Base-by-base conservation (phyloP, 1,284 basidiomycete species). In the Volvariella volvacea region DNA sequence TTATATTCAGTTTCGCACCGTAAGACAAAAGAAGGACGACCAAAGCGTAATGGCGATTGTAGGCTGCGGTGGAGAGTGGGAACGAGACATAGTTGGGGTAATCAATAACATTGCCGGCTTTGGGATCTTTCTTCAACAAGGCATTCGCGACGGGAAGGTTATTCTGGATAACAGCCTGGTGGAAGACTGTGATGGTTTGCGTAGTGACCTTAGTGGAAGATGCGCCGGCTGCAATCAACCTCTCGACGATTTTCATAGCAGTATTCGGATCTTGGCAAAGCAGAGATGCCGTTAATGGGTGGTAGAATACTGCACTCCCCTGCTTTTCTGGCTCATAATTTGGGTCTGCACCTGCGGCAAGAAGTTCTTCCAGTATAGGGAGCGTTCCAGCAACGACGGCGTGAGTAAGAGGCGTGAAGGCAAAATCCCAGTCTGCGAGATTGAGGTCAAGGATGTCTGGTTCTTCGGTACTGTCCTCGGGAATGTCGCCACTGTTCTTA, bases 391-490 rank as follows among this genome's bases (percentile, higher is more conserved):
- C 71, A 2, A 75, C 51, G 31, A 77, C 66, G 2, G 73, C 77
- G 49, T 76, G 74, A 25, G 62, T 61, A 15, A 80, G 63, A 3
- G 79, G 68, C 0, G 72, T 68, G 48, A 76, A 68, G 3, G 65
- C 65, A 45, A 73, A 67, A 54, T 80, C 78, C 79, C 78, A 82
- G 54, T 80, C 78, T 0, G 66, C 45, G 1, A 64, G 59, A 43
- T 78, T 67, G 49, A 79, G 54, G 37, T 78, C 71, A 22, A 80
- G 62, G 30, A 80, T 62, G 47, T 80, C 78, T 1, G 74, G 74
- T 33, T 60, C 58, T 31, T 74, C 70, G 4, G 63, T 59, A 12
- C 68, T 60, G 50, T 75, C 74, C 37, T 76, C 76, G 1, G 68
- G 70, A 7, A 71, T 59, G 43, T n/a, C n/a, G n/a, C n/a, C n/a